These are phyloP conservation scores for Suillus occidentalis DNA, from an alignment of 768 basidiomycete species.

Conservation along the genomic window DNA sequence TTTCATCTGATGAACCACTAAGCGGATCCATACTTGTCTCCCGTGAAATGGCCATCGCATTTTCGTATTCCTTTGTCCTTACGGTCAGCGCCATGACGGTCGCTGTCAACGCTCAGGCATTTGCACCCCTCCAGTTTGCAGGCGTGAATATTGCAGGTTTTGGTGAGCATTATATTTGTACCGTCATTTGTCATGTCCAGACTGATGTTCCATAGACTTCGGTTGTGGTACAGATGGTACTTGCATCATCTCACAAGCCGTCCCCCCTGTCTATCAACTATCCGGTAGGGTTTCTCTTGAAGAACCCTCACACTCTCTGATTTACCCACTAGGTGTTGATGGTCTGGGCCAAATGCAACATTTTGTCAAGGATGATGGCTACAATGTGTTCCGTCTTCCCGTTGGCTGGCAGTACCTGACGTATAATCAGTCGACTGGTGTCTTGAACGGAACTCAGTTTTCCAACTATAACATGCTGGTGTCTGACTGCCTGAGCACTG, in stretches of 20 bases:
- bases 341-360: conserved; percentile 56
- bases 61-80: conserved; percentile 14
- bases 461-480: conserved; percentile 50
- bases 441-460: conserved; percentile 45
- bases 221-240: conserved; percentile 47
- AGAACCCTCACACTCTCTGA: not conserved
- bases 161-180: conserved; percentile 20
- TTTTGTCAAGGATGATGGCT: conserved; percentile 54
- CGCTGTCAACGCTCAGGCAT: conserved; percentile 20
- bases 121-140: conserved; percentile 32
- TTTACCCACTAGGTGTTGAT: conserved; percentile 11
- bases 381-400: conserved; percentile 61
- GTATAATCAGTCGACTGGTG: conserved; percentile 36
- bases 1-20: not conserved
- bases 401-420: conserved; percentile 60
- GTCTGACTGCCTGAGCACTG: conserved; percentile 41
- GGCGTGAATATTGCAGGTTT: conserved; percentile 59
- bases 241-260: conserved; percentile 39
- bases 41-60: conserved; percentile 19
- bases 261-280: conserved; percentile 46
- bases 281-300: conserved; percentile 31
- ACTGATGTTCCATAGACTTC: conserved; percentile 34
- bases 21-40: not conserved
- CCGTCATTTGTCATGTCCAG: not conserved
- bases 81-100: conserved; percentile 13